phyloP scores from a whole-genome alignment of 805 yeast species.

The Candida coleopterorum region DNA sequence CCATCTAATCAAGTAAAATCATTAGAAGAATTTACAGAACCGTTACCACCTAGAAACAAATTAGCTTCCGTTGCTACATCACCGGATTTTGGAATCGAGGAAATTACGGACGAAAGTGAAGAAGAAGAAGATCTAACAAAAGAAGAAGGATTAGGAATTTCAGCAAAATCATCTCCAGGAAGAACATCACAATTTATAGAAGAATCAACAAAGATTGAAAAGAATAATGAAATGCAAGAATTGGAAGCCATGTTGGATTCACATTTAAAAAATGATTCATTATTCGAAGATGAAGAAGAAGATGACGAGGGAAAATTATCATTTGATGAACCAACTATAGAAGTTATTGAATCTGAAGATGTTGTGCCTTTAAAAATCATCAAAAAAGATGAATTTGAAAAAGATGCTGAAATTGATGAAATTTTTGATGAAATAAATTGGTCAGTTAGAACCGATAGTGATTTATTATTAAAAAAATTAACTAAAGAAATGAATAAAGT shows the following conservation, averaged over 20 bases:
- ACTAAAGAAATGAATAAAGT: constrained; percentile 54
- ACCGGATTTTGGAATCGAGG: constrained; percentile 36
- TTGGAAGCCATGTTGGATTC: constrained; percentile 34
- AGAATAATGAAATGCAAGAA: constrained; percentile 28
- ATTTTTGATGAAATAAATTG: constrained; percentile 75
- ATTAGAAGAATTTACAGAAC: constrained; percentile 8
- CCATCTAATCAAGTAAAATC: neutral
- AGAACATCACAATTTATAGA: constrained; percentile 7
- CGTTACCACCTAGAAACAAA: constrained; percentile 7
- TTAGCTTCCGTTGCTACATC: constrained; percentile 5
- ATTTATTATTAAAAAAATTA: constrained; percentile 52
- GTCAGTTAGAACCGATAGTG: constrained; percentile 63
- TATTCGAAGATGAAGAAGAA: constrained; percentile 3
- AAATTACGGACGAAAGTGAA: constrained; percentile 27
- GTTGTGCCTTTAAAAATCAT: constrained; percentile 11
- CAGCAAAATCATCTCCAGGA: neutral
- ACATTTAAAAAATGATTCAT: constrained; percentile 5
- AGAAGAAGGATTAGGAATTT: constrained; percentile 9
- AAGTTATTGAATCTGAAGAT: constrained; percentile 10
- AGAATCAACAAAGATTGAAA: constrained; percentile 7
- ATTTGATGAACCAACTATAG: constrained; percentile 14
- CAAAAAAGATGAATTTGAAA: constrained; percentile 9
- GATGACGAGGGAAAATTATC: no score
- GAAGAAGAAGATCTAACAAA: constrained; percentile 11
- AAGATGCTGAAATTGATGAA: constrained; percentile 51